Percentiles rank a stretch among this genome's conserved stretches.
These are phyloP conservation scores for Lonicera japonica DNA, from an alignment of 129 eudicot genomes.

Conservation along the genomic window DNA sequence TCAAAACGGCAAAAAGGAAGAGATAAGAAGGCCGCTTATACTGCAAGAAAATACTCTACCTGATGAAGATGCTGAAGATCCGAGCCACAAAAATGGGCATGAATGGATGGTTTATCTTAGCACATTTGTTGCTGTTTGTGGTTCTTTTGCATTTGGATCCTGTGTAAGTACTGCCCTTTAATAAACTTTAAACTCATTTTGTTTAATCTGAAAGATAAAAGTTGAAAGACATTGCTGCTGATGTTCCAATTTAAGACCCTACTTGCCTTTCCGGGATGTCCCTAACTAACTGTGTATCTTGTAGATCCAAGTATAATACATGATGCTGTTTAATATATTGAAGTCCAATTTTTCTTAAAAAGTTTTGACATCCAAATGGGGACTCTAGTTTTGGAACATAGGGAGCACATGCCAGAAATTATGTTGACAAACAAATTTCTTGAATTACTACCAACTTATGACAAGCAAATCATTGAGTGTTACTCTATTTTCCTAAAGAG, in stretches of 20 bases:
- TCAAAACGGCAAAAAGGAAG: constrained; percentile 23
- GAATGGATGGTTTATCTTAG: constrained; percentile 73
- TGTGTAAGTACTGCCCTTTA: constrained; percentile 45
- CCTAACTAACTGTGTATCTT: too few species aligned
- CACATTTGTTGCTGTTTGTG: constrained; percentile 91
- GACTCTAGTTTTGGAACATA: too few species aligned
- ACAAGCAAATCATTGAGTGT: not conserved
- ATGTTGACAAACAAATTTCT: not conserved
- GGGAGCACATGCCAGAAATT: too few species aligned
- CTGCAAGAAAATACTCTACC: constrained; percentile 3
- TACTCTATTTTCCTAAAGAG: not conserved
- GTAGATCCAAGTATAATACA: too few species aligned
- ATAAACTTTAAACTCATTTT: too few species aligned
- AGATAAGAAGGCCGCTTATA: constrained; percentile 40
- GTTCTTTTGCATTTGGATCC: constrained; percentile 85
- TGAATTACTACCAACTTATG: not conserved
- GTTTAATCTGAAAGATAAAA: too few species aligned
- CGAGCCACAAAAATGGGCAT: constrained; percentile 12
- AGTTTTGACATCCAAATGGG: too few species aligned
- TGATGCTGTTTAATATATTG: too few species aligned
- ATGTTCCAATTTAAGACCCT: too few species aligned
- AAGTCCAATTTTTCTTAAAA: too few species aligned
- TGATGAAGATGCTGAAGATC: not conserved
- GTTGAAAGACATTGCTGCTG: too few species aligned
- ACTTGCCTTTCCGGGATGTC: too few species aligned